Percentiles rank a stretch among this genome's conserved stretches.
These are phyloP conservation scores for Mycocentrospora acerina DNA, from an alignment of 2,329 filamentous ascomycete species.

Conservation along the genomic window DNA sequence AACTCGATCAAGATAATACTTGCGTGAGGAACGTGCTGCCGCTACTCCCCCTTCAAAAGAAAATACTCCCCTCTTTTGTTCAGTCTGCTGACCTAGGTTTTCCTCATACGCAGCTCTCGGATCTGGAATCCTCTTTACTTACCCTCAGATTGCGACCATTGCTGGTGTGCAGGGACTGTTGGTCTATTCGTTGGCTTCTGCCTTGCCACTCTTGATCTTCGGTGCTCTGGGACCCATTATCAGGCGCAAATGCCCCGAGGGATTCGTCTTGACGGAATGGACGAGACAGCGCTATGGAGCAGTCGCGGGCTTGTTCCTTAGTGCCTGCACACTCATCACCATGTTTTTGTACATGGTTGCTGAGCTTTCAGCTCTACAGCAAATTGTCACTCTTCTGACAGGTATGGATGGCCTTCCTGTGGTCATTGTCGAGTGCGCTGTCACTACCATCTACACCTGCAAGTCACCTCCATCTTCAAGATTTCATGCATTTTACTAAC, in stretches of 20 bases:
- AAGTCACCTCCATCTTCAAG: conserved; percentile 23
- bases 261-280: conserved; percentile 85
- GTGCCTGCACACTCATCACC: conserved; percentile 75
- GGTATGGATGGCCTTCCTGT: conserved; percentile 73
- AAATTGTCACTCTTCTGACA: conserved; percentile 73
- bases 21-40: conserved; percentile 98
- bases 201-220: conserved; percentile 73
- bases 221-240: conserved; percentile 75
- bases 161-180: conserved; percentile 76
- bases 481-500: conserved; percentile 13
- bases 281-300: conserved; percentile 75
- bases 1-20: conserved; percentile 99
- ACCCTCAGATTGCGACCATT: conserved; percentile 78
- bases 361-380: conserved; percentile 77
- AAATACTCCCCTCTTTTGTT: conserved; percentile 24
- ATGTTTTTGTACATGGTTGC: conserved; percentile 87
- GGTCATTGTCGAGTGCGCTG: conserved; percentile 73
- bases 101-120: conserved; percentile 65
- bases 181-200: conserved; percentile 72
- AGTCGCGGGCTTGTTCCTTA: conserved; percentile 70
- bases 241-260: conserved; percentile 75
- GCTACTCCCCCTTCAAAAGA: conserved; percentile 62
- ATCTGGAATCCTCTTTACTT: conserved; percentile 80
- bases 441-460: conserved; percentile 86
- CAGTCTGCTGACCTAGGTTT: conserved; percentile 37